Base-by-base conservation (phyloP, 1,139 yeast species). In the Suhomyces coccinellae region DNA sequence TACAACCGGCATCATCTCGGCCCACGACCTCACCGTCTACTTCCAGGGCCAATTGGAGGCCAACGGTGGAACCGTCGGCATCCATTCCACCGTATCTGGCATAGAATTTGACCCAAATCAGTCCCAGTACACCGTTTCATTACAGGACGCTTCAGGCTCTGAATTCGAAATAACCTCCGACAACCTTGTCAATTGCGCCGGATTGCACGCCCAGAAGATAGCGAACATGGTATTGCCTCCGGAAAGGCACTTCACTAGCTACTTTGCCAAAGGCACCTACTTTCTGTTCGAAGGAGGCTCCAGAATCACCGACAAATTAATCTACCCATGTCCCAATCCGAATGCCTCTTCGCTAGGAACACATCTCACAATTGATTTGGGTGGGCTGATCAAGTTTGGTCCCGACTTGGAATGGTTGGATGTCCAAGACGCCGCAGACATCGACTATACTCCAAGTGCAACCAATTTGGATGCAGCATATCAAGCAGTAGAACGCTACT, bases 321-420 rank as follows among this genome's bases (percentile, higher is more conserved):
- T 90, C 0, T 90, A 90, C 58, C 97, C 97, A 0, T 85, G 90
- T 47, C 95, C 95, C 1, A 77, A 79, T 10, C 78, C 83, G 2
- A 82, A 85, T 48, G 79, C 83, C 1, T 83, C 87, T 4, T 85
- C 95, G 0, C 69, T 90, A 43, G 97, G 97, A 0, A 87, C 95
- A 0, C 97, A 90, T 66, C 68, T 90, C 48, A 90, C 97, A 0
- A 69, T 90, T 38, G 96, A 88, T 58, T 66, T 90, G 44, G 93
- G 87, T 3, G 95, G 96, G 0, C 85, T 83, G 54, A 65, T 89
- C 33, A 76, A 82, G 53, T 90, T 90, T 61, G 97, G 97, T 0
- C 97, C 97, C 0, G 96, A 90, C 61, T 66, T 88, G 44, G 95
- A 89, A 62, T 89, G 95, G 90, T 79, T 87, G 3, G 76, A 78